A percentile compares a stretch with the other conserved stretches of the same genome.
Conservation (phyloP, 805 yeast genomes). For the Starmerella kuoi region DNA sequence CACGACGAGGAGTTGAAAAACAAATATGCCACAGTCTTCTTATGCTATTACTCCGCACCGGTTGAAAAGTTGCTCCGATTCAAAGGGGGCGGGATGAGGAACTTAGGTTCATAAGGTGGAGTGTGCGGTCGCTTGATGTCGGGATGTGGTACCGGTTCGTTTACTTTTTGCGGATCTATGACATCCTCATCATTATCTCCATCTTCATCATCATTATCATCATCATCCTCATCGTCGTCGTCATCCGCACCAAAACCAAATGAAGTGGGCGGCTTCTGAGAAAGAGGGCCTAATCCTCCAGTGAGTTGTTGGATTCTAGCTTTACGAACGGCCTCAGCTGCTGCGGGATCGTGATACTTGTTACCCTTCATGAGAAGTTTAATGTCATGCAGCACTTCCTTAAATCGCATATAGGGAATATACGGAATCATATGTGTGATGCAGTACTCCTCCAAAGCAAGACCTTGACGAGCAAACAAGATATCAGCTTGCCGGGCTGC, state of each 20-base stretch:
- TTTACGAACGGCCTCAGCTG: slow-evolving; percentile 18
- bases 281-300: slow-evolving; percentile 22
- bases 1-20: too few species aligned
- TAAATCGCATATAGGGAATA: slow-evolving; percentile 34
- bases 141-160: slow-evolving; percentile 1
- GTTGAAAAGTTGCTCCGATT: slow-evolving; percentile 15
- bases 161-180: too few species aligned
- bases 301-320: slow-evolving; percentile 20
- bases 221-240: slow-evolving; percentile 16
- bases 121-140: slow-evolving; percentile 13
- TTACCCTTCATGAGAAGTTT: slow-evolving; percentile 25
- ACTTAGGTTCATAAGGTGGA: slow-evolving; percentile 18
- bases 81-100: slow-evolving; percentile 14
- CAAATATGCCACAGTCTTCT: too few species aligned
- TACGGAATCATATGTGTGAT: slow-evolving; percentile 32
- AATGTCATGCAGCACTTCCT: slow-evolving; percentile 31
- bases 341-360: slow-evolving; percentile 23
- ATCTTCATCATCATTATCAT: slow-evolving; percentile 7
- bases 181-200: background rate
- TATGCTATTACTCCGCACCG: too few species aligned
- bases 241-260: slow-evolving; percentile 15
- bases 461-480: slow-evolving; percentile 34
- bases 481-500: slow-evolving; percentile 37
- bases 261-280: slow-evolving; percentile 14
- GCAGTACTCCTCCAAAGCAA: slow-evolving; percentile 34